Evolutionary conservation across 2,329 filamentous ascomycete species (phyloP).

Genomic region (Chalaropsis ovoidea): DNA sequence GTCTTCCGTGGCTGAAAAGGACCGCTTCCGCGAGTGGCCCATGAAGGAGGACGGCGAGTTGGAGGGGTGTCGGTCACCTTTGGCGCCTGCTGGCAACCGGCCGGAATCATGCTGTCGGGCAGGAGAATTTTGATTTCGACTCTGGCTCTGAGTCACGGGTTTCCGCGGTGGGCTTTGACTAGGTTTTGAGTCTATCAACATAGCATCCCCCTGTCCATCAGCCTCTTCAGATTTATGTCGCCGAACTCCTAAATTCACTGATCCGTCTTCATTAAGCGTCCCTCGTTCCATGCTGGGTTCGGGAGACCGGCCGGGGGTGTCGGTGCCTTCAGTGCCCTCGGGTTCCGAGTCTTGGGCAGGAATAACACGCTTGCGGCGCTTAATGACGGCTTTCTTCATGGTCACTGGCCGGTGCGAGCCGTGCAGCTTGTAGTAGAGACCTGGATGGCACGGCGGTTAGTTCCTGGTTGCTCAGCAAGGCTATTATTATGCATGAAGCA

Average conservation of each 20-base stretch:
- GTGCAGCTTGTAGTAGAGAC: constrained; percentile 92
- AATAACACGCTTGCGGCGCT: constrained; percentile 87
- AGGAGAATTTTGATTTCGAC: neutral
- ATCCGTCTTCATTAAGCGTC: constrained; percentile 53
- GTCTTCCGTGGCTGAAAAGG: constrained; percentile 52
- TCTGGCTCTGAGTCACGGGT: neutral
- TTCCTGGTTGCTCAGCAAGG: neutral
- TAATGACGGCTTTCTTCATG: constrained; percentile 99
- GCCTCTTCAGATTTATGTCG: constrained; percentile 35
- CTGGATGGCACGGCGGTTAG: constrained; percentile 37
- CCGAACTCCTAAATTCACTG: constrained; percentile 51
- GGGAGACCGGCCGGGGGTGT: constrained; percentile 35
- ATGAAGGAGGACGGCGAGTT: constrained; percentile 52
- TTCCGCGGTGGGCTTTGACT: neutral
- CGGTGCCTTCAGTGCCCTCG: constrained; percentile 39
- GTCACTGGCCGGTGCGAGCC: constrained; percentile 84
- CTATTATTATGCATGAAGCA: too few relatives aligned
- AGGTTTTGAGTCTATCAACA: constrained; percentile 8
- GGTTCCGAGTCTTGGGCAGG: constrained; percentile 52
- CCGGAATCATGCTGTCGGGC: neutral
- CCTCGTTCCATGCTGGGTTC: constrained; percentile 42
- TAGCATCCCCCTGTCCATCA: constrained; percentile 10
- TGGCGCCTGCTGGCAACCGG: constrained; percentile 23
- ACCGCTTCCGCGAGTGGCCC: constrained; percentile 53
- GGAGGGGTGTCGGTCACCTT: constrained; percentile 45